Conservation (phyloP, 805 yeast species). For the Saturnispora halmiae region DNA sequence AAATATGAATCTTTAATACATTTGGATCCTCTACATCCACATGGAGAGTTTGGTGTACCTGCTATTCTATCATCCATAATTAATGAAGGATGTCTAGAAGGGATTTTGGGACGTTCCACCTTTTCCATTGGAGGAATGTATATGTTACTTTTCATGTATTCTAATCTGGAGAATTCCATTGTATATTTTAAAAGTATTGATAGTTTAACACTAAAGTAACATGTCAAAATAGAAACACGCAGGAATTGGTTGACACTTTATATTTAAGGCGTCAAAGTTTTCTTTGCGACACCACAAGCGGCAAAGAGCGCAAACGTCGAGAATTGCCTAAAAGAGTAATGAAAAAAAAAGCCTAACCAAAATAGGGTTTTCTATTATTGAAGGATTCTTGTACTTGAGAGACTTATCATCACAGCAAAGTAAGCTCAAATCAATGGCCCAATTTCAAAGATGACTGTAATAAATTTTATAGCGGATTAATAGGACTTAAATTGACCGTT, state of each 20-base stretch:
- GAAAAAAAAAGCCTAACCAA: too few species aligned
- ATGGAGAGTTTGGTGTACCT: slow-evolving; percentile 19
- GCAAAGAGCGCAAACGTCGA: slow-evolving; percentile 4
- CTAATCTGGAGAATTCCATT: slow-evolving; percentile 29
- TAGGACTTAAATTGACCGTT: slow-evolving; percentile 13
- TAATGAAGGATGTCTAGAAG: slow-evolving; percentile 29
- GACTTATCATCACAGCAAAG: too few species aligned
- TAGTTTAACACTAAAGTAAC: too few species aligned
- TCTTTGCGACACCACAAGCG: slow-evolving; percentile 2
- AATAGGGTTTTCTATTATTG: too few species aligned
- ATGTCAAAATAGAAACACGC: not conserved
- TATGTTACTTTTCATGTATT: slow-evolving; percentile 25
- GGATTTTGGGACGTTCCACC: slow-evolving; percentile 22
- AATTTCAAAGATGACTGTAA: too few species aligned
- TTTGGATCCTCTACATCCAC: slow-evolving; percentile 29
- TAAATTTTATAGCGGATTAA: slow-evolving; percentile 10
- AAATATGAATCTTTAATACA: slow-evolving; percentile 29
- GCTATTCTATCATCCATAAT: slow-evolving; percentile 26
- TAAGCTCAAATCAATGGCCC: too few species aligned
- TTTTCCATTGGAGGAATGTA: slow-evolving; percentile 25
- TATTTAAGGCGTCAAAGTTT: not conserved
- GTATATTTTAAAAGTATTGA: too few species aligned
- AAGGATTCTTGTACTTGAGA: too few species aligned
- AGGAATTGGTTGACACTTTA: not conserved
- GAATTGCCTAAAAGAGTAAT: not conserved